Evolutionary conservation across 768 basidiomycete genomes (phyloP).

Genomic region (Russula brevipes): DNA sequence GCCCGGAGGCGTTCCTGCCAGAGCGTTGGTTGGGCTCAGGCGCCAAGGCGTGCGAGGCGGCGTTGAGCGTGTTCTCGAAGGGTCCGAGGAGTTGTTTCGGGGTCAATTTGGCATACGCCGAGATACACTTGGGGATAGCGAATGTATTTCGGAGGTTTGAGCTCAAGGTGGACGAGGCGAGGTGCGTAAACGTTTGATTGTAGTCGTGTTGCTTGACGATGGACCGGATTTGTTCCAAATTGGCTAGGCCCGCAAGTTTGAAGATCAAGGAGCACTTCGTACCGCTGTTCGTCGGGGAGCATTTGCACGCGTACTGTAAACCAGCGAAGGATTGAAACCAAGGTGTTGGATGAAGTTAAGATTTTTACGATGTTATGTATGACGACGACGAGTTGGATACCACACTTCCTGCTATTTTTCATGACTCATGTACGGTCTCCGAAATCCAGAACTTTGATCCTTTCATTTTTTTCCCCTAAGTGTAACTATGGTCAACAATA

Average conservation of each 20-base stretch:
- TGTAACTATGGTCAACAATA: conserved; percentile 13
- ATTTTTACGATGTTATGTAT: too few relatives aligned
- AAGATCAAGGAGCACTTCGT: conserved; percentile 17
- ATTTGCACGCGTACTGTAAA: conserved; percentile 14
- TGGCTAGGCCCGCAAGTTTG: conserved; percentile 13
- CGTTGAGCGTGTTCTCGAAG: conserved; percentile 42
- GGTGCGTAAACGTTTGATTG: neutral
- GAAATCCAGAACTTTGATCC: too few relatives aligned
- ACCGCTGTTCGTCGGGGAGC: conserved; percentile 6
- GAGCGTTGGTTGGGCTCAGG: conserved; percentile 41
- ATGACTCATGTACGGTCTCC: too few relatives aligned
- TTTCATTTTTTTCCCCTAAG: neutral
- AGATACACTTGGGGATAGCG: conserved; percentile 40
- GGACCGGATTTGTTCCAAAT: neutral
- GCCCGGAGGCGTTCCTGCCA: conserved; percentile 38
- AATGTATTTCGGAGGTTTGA: conserved; percentile 39
- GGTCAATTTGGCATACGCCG: conserved; percentile 43
- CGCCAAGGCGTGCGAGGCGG: conserved; percentile 36
- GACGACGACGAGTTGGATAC: too few relatives aligned
- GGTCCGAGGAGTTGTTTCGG: conserved; percentile 44
- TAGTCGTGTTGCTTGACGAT: neutral
- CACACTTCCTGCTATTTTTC: too few relatives aligned
- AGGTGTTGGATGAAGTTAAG: too few relatives aligned
- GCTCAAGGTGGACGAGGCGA: conserved; percentile 31
- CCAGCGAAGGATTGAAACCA: neutral